These are phyloP conservation scores for Avena eriantha DNA, from an alignment of 176 grass and related monocot genomes.

Conservation along the genomic window DNA sequence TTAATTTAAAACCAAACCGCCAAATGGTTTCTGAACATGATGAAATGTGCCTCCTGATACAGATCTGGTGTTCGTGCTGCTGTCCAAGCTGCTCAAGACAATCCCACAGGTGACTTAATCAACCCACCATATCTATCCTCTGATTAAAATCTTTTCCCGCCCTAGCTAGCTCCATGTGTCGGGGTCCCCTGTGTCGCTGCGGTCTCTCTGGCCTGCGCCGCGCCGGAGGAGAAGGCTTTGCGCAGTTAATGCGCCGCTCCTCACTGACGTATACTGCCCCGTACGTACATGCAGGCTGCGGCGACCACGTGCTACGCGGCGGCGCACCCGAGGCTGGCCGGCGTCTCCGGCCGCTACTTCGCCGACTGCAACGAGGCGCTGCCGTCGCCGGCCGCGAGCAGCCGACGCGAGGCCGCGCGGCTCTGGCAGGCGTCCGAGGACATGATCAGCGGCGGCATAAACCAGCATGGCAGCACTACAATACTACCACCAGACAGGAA, in stretches of 20 bases:
- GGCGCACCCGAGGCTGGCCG: slow-evolving; percentile 68
- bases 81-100: slow-evolving; percentile 92
- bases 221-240: background rate
- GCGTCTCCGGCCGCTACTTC: slow-evolving; percentile 87
- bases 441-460: slow-evolving; percentile 27
- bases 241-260: background rate
- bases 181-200: background rate
- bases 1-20: background rate
- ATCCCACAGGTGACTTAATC: slow-evolving; percentile 81
- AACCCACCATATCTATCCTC: background rate
- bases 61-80: slow-evolving; percentile 92
- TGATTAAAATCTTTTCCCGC: background rate
- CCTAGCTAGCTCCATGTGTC: slow-evolving; percentile 36
- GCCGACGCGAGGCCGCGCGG: slow-evolving; percentile 57
- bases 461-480: background rate
- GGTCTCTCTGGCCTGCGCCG: too few relatives aligned
- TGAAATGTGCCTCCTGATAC: background rate
- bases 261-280: background rate
- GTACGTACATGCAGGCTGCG: slow-evolving; percentile 60
- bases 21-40: background rate
- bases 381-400: slow-evolving; percentile 68
- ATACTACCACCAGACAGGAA: background rate
- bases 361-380: slow-evolving; percentile 95
- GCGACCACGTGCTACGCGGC: slow-evolving; percentile 97
- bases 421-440: slow-evolving; percentile 70